Conservation (phyloP, 805 yeast genomes). For the Nakazawaea pomicola region DNA sequence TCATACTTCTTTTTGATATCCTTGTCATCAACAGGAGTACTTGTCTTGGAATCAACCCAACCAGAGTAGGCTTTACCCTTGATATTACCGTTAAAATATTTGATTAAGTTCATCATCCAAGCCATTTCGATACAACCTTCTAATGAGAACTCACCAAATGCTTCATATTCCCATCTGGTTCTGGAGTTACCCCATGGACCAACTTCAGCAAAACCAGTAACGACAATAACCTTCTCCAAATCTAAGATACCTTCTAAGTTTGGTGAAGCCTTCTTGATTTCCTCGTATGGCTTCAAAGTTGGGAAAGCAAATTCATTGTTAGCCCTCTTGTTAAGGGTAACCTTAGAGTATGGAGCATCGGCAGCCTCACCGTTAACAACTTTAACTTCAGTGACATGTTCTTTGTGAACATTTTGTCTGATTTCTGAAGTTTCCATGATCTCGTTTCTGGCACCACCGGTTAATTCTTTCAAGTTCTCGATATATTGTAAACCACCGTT, state of each 20-base stretch:
- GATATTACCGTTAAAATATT: conserved; percentile 86
- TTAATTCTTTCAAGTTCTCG: conserved; percentile 85
- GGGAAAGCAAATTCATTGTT: conserved; percentile 96
- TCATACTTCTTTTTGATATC: conserved; percentile 93
- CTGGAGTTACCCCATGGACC: conserved; percentile 99
- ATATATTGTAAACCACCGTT: conserved; percentile 97
- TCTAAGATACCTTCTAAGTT: conserved; percentile 88
- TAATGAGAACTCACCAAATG: conserved; percentile 86
- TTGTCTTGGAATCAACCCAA: conserved; percentile 95
- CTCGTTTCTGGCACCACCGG: conserved; percentile 72
- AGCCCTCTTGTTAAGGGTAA: conserved; percentile 85
- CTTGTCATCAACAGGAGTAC: conserved; percentile 88
- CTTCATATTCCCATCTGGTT: conserved; percentile 99
- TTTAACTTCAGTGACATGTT: conserved; percentile 82
- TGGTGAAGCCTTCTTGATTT: conserved; percentile 62
- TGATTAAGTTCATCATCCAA: conserved; percentile 98
- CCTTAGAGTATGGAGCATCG: conserved; percentile 78
- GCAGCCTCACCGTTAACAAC: conserved; percentile 85
- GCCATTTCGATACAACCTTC: conserved; percentile 99
- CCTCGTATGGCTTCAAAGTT: conserved; percentile 67
- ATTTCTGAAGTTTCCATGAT: conserved; percentile 80
- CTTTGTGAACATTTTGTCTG: conserved; percentile 92
- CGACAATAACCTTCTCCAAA: conserved; percentile 86
- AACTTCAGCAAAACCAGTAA: conserved; percentile 97
- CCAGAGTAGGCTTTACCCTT: conserved; percentile 92